Conservation (phyloP, 331 rosid genomes). For the Acacia concinna region DNA sequence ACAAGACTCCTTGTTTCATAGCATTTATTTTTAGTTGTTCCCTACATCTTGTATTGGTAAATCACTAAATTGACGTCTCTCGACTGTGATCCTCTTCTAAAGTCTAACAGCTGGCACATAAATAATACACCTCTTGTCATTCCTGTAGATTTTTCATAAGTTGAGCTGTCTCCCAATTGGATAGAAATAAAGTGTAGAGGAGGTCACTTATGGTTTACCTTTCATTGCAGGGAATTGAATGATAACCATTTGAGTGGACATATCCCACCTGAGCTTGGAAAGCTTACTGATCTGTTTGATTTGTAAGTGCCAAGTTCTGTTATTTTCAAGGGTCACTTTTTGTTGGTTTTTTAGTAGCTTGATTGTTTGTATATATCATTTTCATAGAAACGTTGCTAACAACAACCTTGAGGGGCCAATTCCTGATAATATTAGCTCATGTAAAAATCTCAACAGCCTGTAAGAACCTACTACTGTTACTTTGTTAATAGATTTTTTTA, state of each 20-base stretch:
- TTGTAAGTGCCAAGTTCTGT: conserved; percentile 54
- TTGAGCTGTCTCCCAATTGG: not conserved
- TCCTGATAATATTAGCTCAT: conserved; percentile 79
- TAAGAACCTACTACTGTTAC: conserved; percentile 43
- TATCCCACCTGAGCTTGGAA: conserved; percentile 96
- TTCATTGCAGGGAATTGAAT: conserved; percentile 68
- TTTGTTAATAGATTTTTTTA: not conserved
- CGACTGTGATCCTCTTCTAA: not conserved
- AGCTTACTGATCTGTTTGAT: conserved; percentile 83
- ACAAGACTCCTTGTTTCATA: not conserved
- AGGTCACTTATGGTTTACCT: not conserved
- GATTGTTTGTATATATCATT: not conserved
- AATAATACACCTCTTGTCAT: not conserved
- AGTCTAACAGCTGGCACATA: not conserved
- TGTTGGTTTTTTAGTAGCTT: not conserved
- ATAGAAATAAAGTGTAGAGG: not conserved
- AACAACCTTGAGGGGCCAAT: conserved; percentile 86
- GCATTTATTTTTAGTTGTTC: not conserved
- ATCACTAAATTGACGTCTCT: not conserved
- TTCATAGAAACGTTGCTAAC: conserved; percentile 78
- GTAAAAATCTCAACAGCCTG: conserved; percentile 95
- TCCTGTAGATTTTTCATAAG: not conserved
- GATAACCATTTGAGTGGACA: conserved; percentile 75
- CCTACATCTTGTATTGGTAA: not conserved
- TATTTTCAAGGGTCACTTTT: not conserved